phyloP scores from a whole-genome alignment of 2,329 filamentous ascomycete species.

The Talaromyces piceae region DNA sequence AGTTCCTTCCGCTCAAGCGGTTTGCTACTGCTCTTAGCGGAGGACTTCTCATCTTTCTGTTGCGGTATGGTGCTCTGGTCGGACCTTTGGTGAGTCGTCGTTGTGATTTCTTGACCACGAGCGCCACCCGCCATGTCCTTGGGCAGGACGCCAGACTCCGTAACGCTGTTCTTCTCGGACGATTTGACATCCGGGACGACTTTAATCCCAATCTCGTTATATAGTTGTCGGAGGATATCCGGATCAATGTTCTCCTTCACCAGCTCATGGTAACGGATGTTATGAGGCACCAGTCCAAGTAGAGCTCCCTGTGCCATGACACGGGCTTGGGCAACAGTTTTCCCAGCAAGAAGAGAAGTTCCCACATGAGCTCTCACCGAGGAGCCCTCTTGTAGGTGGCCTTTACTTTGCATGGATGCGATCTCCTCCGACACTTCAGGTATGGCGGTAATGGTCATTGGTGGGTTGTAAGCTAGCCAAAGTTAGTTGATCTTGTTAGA shows the following conservation, averaged over 20 bases:
- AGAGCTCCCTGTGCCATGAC: slow-evolving; percentile 58
- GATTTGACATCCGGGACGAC: slow-evolving; percentile 12
- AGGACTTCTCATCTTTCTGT: neutral
- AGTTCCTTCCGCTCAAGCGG: slow-evolving; percentile 65
- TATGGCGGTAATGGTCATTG: slow-evolving; percentile 19
- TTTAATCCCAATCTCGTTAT: slow-evolving; percentile 59
- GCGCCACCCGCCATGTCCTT: neutral
- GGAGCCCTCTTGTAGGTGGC: neutral
- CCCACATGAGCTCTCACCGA: neutral
- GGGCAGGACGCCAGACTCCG: neutral
- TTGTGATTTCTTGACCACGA: neutral
- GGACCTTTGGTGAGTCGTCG: neutral
- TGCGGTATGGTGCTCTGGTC: neutral
- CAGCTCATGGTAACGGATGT: slow-evolving; percentile 67
- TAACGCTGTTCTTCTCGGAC: neutral
- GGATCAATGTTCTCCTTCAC: slow-evolving; percentile 65
- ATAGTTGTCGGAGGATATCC: slow-evolving; percentile 55
- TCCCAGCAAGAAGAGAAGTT: slow-evolving; percentile 14
- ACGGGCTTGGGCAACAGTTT: slow-evolving; percentile 32
- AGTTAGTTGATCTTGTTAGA: slow-evolving; percentile 15
- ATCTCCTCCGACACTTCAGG: slow-evolving; percentile 9
- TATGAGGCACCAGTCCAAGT: slow-evolving; percentile 52
- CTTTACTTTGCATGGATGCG: neutral
- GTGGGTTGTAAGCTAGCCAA: slow-evolving; percentile 28
- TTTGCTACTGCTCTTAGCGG: slow-evolving; percentile 19